These are phyloP conservation scores for Termitomyces bulborhizus DNA, from an alignment of 768 basidiomycete species.

Conservation along the genomic window DNA sequence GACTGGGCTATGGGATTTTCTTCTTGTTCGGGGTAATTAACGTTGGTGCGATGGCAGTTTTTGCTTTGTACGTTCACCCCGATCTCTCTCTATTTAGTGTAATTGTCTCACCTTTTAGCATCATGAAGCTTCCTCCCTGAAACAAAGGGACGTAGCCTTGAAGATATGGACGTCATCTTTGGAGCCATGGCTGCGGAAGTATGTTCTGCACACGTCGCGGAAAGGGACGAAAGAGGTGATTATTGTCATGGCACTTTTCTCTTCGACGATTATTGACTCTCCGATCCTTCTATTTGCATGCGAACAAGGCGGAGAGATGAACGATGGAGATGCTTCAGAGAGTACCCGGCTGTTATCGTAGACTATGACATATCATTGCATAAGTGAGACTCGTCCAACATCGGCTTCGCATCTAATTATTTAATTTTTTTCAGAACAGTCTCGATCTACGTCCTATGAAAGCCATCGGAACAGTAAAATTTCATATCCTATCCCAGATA, in stretches of 20 bases:
- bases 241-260: not conserved
- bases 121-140: constrained; percentile 48
- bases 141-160: constrained; percentile 52
- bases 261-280: not conserved
- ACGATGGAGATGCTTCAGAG: not conserved
- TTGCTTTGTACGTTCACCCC: constrained; percentile 45
- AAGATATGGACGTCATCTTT: constrained; percentile 48
- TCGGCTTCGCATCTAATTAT: too few relatives aligned
- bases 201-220: constrained; percentile 46
- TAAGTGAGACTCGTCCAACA: not conserved
- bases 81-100: not conserved
- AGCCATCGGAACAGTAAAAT: not conserved
- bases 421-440: too few relatives aligned
- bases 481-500: not conserved
- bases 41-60: constrained; percentile 59
- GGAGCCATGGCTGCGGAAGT: constrained; percentile 52
- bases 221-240: constrained; percentile 28
- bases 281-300: not conserved
- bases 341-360: not conserved
- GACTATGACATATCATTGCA: not conserved
- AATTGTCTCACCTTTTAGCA: not conserved
- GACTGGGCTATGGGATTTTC: constrained; percentile 69
- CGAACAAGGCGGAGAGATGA: not conserved
- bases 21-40: constrained; percentile 72
- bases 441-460: too few relatives aligned